Conservation (phyloP, 2,329 filamentous ascomycete species). For the Cercospora sp. region DNA sequence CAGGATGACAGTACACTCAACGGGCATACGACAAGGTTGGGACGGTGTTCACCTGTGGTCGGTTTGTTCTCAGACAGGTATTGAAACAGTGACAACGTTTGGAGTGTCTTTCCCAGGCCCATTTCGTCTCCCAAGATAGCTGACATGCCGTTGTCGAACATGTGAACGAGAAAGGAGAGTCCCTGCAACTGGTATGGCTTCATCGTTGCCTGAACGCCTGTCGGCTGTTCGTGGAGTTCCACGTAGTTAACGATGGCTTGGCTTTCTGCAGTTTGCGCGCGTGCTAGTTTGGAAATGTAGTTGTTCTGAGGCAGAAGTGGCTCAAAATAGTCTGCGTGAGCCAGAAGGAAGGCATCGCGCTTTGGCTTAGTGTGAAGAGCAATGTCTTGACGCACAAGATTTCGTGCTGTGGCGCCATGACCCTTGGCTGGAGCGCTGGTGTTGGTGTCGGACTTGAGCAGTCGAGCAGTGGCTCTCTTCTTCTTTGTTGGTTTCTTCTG, state of each 20-base stretch:
- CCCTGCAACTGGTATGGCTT: constrained; percentile 56
- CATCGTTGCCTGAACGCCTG: constrained; percentile 51
- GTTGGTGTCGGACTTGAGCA: constrained; percentile 25
- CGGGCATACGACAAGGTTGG: constrained; percentile 53
- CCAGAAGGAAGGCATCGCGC: constrained; percentile 49
- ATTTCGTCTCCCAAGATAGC: constrained; percentile 54
- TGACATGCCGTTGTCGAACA: constrained; percentile 49
- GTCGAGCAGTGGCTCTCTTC: constrained; percentile 17
- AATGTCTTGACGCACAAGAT: constrained; percentile 46
- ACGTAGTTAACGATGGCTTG: constrained; percentile 43
- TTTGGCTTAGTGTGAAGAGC: constrained; percentile 46
- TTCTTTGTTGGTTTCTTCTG: constrained; percentile 19
- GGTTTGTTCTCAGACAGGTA: constrained; percentile 47
- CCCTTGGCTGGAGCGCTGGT: not conserved
- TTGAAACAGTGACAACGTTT: constrained; percentile 54
- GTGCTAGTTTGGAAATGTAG: constrained; percentile 45
- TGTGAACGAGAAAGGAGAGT: constrained; percentile 52
- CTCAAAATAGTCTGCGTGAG: constrained; percentile 50
- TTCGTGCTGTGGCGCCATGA: constrained; percentile 42
- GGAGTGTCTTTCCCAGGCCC: constrained; percentile 54
- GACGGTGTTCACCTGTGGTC: constrained; percentile 43
- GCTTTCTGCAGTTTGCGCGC: constrained; percentile 20
- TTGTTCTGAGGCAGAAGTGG: constrained; percentile 50
- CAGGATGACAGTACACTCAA: constrained; percentile 54
- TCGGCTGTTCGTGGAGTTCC: constrained; percentile 45